A percentile compares a stretch with the other conserved stretches of the same genome.
Conservation (phyloP, 805 yeast genomes). For the Millerozyma acaciae region DNA sequence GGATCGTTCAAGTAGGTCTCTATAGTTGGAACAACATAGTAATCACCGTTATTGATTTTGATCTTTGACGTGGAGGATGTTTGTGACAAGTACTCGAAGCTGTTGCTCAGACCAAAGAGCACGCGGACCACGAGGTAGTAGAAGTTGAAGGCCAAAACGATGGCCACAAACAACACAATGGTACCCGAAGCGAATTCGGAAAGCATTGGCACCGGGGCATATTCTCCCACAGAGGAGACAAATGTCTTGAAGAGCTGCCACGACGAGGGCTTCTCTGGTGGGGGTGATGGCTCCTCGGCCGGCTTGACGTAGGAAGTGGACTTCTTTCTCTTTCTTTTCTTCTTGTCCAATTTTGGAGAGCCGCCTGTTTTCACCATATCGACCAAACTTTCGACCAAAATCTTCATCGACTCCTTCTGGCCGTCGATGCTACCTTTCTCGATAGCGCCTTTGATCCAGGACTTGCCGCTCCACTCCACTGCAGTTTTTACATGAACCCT, state of each 20-base stretch:
- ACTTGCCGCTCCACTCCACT: slow-evolving; percentile 69
- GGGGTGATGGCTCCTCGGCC: slow-evolving; percentile 12
- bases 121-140: not conserved
- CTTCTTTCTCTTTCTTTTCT: slow-evolving; percentile 9
- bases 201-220: slow-evolving; percentile 26
- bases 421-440: slow-evolving; percentile 74
- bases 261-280: slow-evolving; percentile 11
- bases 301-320: not conserved
- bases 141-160: slow-evolving; percentile 13
- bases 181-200: slow-evolving; percentile 20
- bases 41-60: slow-evolving; percentile 32
- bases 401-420: slow-evolving; percentile 56
- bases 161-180: slow-evolving; percentile 12
- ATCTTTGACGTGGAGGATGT: slow-evolving; percentile 15
- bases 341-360: slow-evolving; percentile 7
- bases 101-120: too few species aligned
- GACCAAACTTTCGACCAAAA: slow-evolving; percentile 45
- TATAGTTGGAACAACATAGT: slow-evolving; percentile 38
- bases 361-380: slow-evolving; percentile 23
- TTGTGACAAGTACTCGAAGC: not conserved
- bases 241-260: slow-evolving; percentile 16
- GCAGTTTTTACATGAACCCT: slow-evolving; percentile 48
- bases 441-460: slow-evolving; percentile 75
- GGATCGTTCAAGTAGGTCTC: slow-evolving; percentile 26
- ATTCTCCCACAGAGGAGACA: slow-evolving; percentile 21